Base-by-base conservation (phyloP, 2,329 filamentous ascomycete species). In the Metarhizium robertsii region DNA sequence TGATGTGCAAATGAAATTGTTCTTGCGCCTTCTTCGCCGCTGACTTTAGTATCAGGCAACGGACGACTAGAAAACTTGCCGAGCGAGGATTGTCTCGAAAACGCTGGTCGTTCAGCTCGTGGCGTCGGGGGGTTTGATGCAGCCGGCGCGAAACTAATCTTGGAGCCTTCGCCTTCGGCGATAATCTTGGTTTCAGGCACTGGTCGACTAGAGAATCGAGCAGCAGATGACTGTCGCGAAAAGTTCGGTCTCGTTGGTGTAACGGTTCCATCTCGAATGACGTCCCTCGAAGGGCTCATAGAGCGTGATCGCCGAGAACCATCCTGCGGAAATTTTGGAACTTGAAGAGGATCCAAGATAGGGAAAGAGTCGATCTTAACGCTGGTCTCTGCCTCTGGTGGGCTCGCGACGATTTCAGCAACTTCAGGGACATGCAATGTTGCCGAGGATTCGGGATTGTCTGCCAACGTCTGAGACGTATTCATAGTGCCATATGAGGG, bases 121-220 rank as follows among this genome's bases (percentile, higher is more conserved):
- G 66, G 62, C 5, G 62, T 63, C 18, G 49, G 4, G 7, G 60
- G 55, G 18, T 61, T 64, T 7, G 59, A 59, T 7, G 62, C 64
- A 14, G 65, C 61, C 8, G 70, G 66, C 5, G 71, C 83, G 68
- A 94, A 95, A 80, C 88, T 88, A 59, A 95, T 91, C 42, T 65
- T 70, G 1, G 80, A 74, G 1, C 64, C 64, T 1, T 79, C 82
- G 55, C 86, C 87, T 57, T 87, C 81, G 1, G 76, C 74, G 3
- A 81, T 81, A 25, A 90, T 79, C 58, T 78, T 80, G 2, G 88
- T 85, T 60, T 87, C 82, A 0, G 88, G 89, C 1, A 89, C 83
- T 0, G 88, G 83, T 6, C 82, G 83, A 52, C 86, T 91, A 0
- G 85, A 86, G 67, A 92, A 92, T 42, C 82, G 81, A 48, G 80